Base-by-base conservation (phyloP, 139 green algal species). In the Chlamydomonas sp. region DNA sequence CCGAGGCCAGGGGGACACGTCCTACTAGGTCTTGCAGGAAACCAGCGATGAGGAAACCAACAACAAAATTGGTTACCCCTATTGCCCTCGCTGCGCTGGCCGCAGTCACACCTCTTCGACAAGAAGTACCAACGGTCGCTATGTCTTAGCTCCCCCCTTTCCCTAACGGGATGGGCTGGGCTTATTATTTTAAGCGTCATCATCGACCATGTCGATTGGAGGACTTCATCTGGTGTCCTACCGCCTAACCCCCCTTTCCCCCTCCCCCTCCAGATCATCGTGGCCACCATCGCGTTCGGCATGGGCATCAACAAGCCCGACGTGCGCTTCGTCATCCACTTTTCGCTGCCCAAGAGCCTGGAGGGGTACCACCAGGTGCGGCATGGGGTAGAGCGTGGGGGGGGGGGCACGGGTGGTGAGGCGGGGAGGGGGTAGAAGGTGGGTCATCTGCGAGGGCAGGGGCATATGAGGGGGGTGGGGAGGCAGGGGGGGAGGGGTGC, bases 291-390 rank as follows among this genome's bases (percentile, higher is more conserved):
- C 78, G 97, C 96, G 4, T 88, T 88, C 49, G 87, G 85, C 71
- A 89, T 93, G 92, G 92, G 90, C 79, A 94, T 96, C 89, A 95
- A 97, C 93, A 95, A 96, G 84, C 91, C 93, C 59, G 94, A 96
- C 85, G 92, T 96, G 75, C 93, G 97, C 60, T 99, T 98, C 90
- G 97, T 99, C 49, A 96, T 99, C 85, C 97, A 99, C 93, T 97
- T 94, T 90, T 95, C 91, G 9, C 85, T 99, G 69, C 93, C 97
- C 83, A 99, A 99, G 91, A 97, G 94, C 62, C 91, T 99, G 63
- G 97, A 99, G 87, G 96, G 96, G 49, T 98, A 97, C 91, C 92
- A 94, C 74, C 94, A 97, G 91, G 93, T 92, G 77, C 1, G 72
- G 31, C 31, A 49, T 49, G 31, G 31, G 31, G 31, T 49, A 49